Conservation (phyloP, 768 basidiomycete genomes). For the Suillus bovinus region DNA sequence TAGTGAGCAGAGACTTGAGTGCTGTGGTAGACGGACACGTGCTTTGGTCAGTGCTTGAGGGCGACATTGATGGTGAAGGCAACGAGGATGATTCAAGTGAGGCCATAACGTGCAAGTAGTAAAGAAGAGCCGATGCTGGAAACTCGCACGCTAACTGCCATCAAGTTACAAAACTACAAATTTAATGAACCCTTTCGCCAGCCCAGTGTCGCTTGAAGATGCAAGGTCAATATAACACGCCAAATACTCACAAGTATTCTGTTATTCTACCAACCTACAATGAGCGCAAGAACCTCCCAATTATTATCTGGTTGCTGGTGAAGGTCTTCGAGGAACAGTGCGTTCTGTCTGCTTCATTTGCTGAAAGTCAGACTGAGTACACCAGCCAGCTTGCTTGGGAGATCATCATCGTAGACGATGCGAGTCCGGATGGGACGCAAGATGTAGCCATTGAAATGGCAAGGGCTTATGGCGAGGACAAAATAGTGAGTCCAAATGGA, state of each 20-base stretch:
- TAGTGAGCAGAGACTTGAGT: constrained; percentile 47
- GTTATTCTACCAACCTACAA: constrained; percentile 95
- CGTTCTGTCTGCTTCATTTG: constrained; percentile 26
- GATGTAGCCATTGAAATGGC: constrained; percentile 82
- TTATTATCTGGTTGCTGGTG: constrained; percentile 84
- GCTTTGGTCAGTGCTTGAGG: constrained; percentile 1
- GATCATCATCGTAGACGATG: constrained; percentile 89
- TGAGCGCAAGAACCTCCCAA: constrained; percentile 88
- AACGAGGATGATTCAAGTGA: constrained; percentile 8
- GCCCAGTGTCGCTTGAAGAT: constrained; percentile 54
- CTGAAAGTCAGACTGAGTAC: constrained; percentile 16
- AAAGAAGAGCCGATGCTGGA: not conserved
- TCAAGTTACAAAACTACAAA: constrained; percentile 3
- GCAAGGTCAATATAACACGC: constrained; percentile 49
- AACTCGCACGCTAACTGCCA: constrained; percentile 8
- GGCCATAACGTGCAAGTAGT: not conserved
- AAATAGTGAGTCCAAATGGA: constrained; percentile 54
- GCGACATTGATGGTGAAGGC: not conserved
- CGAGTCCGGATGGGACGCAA: constrained; percentile 90
- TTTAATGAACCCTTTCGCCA: constrained; percentile 68
- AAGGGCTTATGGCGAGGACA: constrained; percentile 80
- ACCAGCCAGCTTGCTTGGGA: constrained; percentile 78
- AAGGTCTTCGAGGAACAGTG: constrained; percentile 77
- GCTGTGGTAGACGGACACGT: constrained; percentile 25
- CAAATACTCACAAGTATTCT: constrained; percentile 76